These are phyloP conservation scores for Phytophthora litchii DNA, from an alignment of 352 stramenopile genomes.

Conservation along the genomic window DNA sequence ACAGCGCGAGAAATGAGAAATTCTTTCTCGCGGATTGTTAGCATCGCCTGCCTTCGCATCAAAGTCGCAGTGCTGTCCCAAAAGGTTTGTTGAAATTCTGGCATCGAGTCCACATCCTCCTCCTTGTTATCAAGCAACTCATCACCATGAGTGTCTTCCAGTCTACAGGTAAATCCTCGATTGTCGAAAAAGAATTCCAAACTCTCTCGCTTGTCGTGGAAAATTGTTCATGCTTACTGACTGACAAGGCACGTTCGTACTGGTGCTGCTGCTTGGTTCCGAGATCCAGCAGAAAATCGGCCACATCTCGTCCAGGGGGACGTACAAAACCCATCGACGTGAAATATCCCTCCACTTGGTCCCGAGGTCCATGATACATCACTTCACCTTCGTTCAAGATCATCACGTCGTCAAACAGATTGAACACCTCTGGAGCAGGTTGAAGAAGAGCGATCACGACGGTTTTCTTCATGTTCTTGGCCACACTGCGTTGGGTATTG, in stretches of 20 bases:
- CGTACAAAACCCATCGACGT: constrained; percentile 60
- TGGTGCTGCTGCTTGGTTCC: constrained; percentile 42
- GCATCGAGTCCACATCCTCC: constrained; percentile 30
- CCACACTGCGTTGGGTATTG: constrained; percentile 42
- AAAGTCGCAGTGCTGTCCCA: constrained; percentile 28
- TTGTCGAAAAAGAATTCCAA: constrained; percentile 28
- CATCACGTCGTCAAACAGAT: constrained; percentile 56
- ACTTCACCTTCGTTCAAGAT: constrained; percentile 50
- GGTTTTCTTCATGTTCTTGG: constrained; percentile 45
- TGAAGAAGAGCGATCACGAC: constrained; percentile 80
- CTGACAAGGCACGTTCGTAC: constrained; percentile 25
- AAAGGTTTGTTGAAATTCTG: constrained; percentile 44
- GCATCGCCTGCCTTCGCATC: constrained; percentile 29
- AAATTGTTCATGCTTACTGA: constrained; percentile 6
- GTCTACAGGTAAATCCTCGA: constrained; percentile 22
- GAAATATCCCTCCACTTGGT: constrained; percentile 75
- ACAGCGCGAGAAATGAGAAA: too few species aligned
- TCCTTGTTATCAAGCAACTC: constrained; percentile 18
- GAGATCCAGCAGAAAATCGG: constrained; percentile 50
- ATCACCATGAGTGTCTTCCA: constrained; percentile 23
- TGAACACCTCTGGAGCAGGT: constrained; percentile 63
- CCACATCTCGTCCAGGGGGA: constrained; percentile 40
- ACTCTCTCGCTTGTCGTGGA: constrained; percentile 31
- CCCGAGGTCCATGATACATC: constrained; percentile 48
- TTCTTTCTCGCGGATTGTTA: too few species aligned